These are phyloP conservation scores for Cruciata laevipes DNA, from an alignment of 257 asterid genomes.

Conservation along the genomic window DNA sequence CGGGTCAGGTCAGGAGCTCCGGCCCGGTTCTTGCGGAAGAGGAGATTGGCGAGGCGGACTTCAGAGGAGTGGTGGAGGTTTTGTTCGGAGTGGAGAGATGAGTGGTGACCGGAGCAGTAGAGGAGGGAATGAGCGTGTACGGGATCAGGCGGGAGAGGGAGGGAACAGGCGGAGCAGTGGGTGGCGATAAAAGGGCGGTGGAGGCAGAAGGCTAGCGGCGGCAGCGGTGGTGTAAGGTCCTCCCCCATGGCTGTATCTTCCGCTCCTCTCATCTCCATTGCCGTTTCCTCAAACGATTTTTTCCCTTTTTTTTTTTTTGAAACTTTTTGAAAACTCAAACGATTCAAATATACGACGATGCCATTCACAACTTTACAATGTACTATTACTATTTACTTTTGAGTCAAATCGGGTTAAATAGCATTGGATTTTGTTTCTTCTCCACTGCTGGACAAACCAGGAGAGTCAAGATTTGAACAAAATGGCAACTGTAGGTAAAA, in stretches of 20 bases:
- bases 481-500: not conserved
- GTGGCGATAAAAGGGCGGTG: conserved; percentile 40
- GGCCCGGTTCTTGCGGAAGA: conserved; percentile 15
- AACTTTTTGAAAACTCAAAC: too few relatives aligned
- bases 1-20: conserved; percentile 17
- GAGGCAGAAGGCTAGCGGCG: conserved; percentile 60
- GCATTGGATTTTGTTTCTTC: not conserved
- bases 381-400: too few relatives aligned
- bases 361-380: too few relatives aligned
- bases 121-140: conserved; percentile 2
- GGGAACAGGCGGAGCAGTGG: conserved; percentile 72
- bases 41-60: conserved; percentile 47
- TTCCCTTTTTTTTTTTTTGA: too few relatives aligned
- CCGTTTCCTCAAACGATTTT: too few relatives aligned
- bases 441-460: not conserved
- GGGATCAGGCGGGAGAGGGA: conserved; percentile 24
- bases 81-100: conserved; percentile 49
- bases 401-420: too few relatives aligned
- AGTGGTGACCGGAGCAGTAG: conserved; percentile 62
- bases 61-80: conserved; percentile 16
- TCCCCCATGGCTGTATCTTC: conserved; percentile 38
- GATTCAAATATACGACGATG: too few relatives aligned
- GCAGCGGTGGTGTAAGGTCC: conserved; percentile 62
- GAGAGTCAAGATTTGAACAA: not conserved
- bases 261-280: conserved; percentile 50